Conservation (phyloP, 768 basidiomycete species). For the Agrocybe praecox region DNA sequence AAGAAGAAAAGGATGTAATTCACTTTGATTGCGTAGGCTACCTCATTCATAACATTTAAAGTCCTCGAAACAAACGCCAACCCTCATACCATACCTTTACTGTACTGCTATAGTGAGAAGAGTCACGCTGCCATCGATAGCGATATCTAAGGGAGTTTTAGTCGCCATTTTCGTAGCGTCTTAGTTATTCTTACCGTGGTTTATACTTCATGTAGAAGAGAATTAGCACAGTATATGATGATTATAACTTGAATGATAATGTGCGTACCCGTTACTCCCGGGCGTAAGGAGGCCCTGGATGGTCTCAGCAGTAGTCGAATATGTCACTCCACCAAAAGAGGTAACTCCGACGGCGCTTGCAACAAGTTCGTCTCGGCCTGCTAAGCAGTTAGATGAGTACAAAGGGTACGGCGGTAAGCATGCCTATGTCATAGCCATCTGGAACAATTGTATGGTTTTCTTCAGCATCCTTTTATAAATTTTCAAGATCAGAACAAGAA, state of each 20-base stretch:
- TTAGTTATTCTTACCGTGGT: slow-evolving; percentile 28
- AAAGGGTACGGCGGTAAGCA: neutral
- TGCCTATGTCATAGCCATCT: slow-evolving; percentile 35
- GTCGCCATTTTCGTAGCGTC: neutral
- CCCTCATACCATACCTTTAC: neutral
- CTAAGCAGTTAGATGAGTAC: neutral
- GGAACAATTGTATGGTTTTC: slow-evolving; percentile 33
- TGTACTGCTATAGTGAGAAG: slow-evolving; percentile 54
- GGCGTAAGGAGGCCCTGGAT: slow-evolving; percentile 56
- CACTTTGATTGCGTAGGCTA: neutral
- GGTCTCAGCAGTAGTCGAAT: slow-evolving; percentile 45
- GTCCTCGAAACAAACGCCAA: neutral
- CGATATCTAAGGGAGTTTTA: slow-evolving; percentile 43
- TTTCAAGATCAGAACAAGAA: neutral
- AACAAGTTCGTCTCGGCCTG: slow-evolving; percentile 31
- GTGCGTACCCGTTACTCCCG: slow-evolving; percentile 44
- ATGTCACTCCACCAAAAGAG: slow-evolving; percentile 45
- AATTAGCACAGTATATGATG: neutral
- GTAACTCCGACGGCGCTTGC: slow-evolving; percentile 31
- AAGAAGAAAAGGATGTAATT: neutral
- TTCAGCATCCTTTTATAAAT: slow-evolving; percentile 20
- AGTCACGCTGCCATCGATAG: slow-evolving; percentile 58
- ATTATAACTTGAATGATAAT: neutral
- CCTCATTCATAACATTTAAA: neutral
- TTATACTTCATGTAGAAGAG: slow-evolving; percentile 24